These are phyloP conservation scores for Penicillium daleae DNA, from an alignment of 495 filamentous ascomycete genomes.

Conservation along the genomic window DNA sequence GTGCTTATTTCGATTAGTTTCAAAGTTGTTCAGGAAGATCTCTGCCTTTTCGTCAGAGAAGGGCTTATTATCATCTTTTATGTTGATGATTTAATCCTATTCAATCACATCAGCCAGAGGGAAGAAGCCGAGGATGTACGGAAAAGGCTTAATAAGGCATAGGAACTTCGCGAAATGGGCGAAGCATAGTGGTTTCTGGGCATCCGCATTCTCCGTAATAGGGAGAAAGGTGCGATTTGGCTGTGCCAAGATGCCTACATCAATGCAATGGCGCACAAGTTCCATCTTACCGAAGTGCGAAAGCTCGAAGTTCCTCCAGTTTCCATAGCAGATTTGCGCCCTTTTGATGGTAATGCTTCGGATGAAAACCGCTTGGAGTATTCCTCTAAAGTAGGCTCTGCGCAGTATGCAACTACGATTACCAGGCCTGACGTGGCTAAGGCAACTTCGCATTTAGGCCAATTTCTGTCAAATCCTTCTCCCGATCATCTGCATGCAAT, in stretches of 20 bases:
- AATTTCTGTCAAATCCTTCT: neutral
- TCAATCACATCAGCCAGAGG: neutral
- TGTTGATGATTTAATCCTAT: neutral
- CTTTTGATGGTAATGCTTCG: neutral
- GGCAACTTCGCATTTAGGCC: neutral
- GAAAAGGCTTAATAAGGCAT: neutral
- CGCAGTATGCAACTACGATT: neutral
- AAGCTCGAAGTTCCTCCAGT: neutral
- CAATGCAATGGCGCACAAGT: neutral
- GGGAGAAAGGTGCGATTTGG: neutral
- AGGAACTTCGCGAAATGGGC: neutral
- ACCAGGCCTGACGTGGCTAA: neutral
- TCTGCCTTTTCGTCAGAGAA: neutral
- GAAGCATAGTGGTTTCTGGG: slow-evolving; percentile 1
- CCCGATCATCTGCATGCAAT: neutral
- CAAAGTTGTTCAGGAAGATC: neutral
- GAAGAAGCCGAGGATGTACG: neutral
- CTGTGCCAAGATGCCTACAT: neutral
- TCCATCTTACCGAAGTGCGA: neutral
- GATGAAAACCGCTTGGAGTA: neutral
- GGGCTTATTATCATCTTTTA: neutral
- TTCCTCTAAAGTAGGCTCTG: neutral
- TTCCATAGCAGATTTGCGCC: neutral
- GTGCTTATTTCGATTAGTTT: neutral
- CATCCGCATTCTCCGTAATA: neutral